Evolutionary conservation across 148 eudicot species (phyloP), one percentile per base, ranked within the genome.

Genomic region (Spergularia marina): DNA sequence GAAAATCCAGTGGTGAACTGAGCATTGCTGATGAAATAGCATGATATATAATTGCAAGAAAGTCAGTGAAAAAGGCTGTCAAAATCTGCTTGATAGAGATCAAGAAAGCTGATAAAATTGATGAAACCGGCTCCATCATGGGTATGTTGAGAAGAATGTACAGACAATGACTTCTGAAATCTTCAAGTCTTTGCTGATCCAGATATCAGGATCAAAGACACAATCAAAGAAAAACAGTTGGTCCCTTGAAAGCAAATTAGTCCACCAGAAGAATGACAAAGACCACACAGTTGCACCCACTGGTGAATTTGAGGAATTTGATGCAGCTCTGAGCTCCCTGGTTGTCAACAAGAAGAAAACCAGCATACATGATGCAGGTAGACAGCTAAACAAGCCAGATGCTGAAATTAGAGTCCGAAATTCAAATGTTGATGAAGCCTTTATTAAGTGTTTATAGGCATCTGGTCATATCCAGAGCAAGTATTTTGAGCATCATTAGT

Each of bases 1-100:
- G 90, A 76, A 83, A 73, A 21, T 72, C 79, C 67, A 83, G 83
- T 12, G 84, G 82, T 5, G 82, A 84, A 13, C 6, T 78, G 55
- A 55, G 23, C 60, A 54, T 81, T 72, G 74, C 58, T 2, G 56
- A 23, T 65, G 77, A 78, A 66, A 73, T 79, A 49, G 67, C 12
- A 2, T 58, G 20, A 2, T 87, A 81, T 44, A 34, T 77, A 6
- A 74, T 61, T 41, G 72, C 72, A 1, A 83, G 85, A 74, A 83
- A 76, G 79, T 73, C 71, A 51, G 65, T 65, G 39, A 81, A 76
- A 79, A 84, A 85, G 61, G 51, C 30, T 1, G 62, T 82, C 52
- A 76, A 69, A 44, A 85, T 70, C 79, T 83, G 80, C 57, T 52
- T 87, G 18, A 85, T 77, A 47, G 73, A 73, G 4, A 66, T 82